These are phyloP conservation scores for Cochlearia excelsa DNA, from an alignment of 345 rosid species.

Conservation along the genomic window DNA sequence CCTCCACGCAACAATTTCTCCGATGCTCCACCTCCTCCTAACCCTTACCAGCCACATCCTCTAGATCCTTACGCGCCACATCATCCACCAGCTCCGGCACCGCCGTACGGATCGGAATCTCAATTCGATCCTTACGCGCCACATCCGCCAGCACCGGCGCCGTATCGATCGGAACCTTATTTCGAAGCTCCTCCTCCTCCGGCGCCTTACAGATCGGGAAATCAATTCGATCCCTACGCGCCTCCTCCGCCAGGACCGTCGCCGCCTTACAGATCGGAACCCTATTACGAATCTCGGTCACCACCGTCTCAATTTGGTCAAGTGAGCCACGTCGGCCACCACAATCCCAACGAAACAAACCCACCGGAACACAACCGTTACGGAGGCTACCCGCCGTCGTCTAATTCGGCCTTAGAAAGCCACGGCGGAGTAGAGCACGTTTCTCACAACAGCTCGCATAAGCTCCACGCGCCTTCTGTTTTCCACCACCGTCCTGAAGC, in stretches of 20 bases:
- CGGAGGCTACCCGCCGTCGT: conserved; percentile 38
- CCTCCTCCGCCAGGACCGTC: conserved; percentile 32
- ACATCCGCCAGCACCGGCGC: conserved; percentile 30
- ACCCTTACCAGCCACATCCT: conserved; percentile 13
- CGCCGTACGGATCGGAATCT: conserved; percentile 21
- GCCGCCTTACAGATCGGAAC: conserved; percentile 22
- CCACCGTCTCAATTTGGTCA: conserved; percentile 40
- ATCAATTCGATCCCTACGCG: conserved; percentile 14
- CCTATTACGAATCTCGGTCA: conserved; percentile 34
- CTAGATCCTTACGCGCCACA: neutral
- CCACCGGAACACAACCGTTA: conserved; percentile 27
- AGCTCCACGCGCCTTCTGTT: conserved; percentile 42
- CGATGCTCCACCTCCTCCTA: conserved; percentile 24
- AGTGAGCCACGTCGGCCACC: conserved; percentile 44
- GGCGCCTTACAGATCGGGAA: conserved; percentile 19
- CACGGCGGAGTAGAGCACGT: conserved; percentile 34
- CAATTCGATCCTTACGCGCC: conserved; percentile 34
- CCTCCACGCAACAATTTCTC: conserved; percentile 24
- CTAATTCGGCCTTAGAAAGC: conserved; percentile 18
- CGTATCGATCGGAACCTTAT: conserved; percentile 18
- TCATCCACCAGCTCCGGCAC: conserved; percentile 27
- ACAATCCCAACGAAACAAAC: conserved; percentile 22
- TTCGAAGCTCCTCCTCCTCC: conserved; percentile 35
- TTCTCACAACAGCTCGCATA: conserved; percentile 36
- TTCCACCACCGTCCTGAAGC: conserved; percentile 34